Base-by-base conservation (phyloP, 129 eudicot genomes). In the Mikania micrantha region DNA sequence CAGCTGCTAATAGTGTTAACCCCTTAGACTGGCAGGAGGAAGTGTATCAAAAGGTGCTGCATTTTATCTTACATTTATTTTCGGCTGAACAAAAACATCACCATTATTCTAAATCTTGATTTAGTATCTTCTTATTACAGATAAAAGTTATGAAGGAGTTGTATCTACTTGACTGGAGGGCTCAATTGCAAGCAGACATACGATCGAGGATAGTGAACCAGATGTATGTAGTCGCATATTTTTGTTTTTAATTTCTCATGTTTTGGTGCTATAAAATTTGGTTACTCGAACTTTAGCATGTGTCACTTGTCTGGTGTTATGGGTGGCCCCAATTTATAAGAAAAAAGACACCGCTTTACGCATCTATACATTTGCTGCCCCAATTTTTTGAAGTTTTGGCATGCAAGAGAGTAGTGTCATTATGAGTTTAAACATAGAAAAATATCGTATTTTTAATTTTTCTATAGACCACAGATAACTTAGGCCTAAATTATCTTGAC, bases 21-120 rank as follows among this genome's bases (percentile, higher is more conserved):
- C 45, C 80, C 88, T 48, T 91, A 88, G 75, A 86, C 96, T 0
- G 85, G 91, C 95, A 94, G 72, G 97, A 94, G 84, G 99, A 94
- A 81, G 77, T 83, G 40, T 94, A 86, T 78, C 99, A 93, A 53
- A 94, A 87, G 99, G 99, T 94, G 81, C 25, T 68, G 70, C 45
- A 48, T 56, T 22, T 41, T 63, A 40, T 56, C 36, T 64, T n/a
- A 39, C 24, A 29, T 24, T 15, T 22, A 52, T 61, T 56, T 35
- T 35, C 25, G 24, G 28, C 61, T 61, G 38, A 72, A 72, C 65
- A 54, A 20, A 66, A 17, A n/a, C 41, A 27, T 70, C 17, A 12
- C 7, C 40, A 24, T 41, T 62, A 25, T 19, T 73, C 16, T 49
- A 53, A 62, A 21, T 35, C 15, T n/a, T n/a, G n/a, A n/a, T n/a